A percentile compares a stretch with the other conserved stretches of the same genome.
These are phyloP conservation scores for Cudoniella acicularis DNA, from an alignment of 495 filamentous ascomycete genomes.

Conservation along the genomic window DNA sequence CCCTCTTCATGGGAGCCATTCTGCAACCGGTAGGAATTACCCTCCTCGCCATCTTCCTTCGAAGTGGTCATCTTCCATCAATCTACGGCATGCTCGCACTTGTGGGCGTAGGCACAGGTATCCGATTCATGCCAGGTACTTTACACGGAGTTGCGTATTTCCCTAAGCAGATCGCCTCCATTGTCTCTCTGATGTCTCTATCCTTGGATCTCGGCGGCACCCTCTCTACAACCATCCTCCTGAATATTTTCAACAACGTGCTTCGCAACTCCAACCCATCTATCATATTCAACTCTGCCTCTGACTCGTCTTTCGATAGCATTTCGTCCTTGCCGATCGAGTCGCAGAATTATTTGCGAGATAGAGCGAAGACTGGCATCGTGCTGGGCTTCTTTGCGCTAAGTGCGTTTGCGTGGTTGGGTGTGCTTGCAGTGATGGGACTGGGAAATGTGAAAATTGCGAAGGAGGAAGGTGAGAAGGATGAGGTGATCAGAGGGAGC, in stretches of 20 bases:
- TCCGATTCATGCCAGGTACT: constrained; percentile 42
- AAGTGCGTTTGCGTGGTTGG: constrained; percentile 44
- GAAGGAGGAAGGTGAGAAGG: constrained; percentile 6
- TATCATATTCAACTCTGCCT: constrained; percentile 13
- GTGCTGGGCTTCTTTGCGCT: constrained; percentile 54
- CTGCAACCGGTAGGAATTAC: constrained; percentile 44
- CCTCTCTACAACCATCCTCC: constrained; percentile 54
- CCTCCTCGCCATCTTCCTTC: constrained; percentile 45
- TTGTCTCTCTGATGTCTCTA: constrained; percentile 49
- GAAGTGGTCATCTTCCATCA: constrained; percentile 31
- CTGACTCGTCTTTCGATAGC: constrained; percentile 12
- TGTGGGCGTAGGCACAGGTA: constrained; percentile 53
- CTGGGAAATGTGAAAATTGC: constrained; percentile 21
- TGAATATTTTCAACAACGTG: constrained; percentile 58
- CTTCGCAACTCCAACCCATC: constrained; percentile 15
- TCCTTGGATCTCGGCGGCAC: constrained; percentile 55
- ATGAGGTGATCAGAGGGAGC: constrained; percentile 1
- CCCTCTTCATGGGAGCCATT: constrained; percentile 46
- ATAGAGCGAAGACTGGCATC: constrained; percentile 41
- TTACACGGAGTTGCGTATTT: constrained; percentile 54
- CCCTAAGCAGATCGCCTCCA: constrained; percentile 43
- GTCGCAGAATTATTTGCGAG: constrained; percentile 25
- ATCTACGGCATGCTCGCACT: constrained; percentile 60
- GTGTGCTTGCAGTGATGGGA: not conserved
- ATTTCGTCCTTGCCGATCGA: constrained; percentile 24